These are phyloP conservation scores for Diaporthe citrichinensis DNA, from an alignment of 2,329 filamentous ascomycete genomes.

Conservation along the genomic window DNA sequence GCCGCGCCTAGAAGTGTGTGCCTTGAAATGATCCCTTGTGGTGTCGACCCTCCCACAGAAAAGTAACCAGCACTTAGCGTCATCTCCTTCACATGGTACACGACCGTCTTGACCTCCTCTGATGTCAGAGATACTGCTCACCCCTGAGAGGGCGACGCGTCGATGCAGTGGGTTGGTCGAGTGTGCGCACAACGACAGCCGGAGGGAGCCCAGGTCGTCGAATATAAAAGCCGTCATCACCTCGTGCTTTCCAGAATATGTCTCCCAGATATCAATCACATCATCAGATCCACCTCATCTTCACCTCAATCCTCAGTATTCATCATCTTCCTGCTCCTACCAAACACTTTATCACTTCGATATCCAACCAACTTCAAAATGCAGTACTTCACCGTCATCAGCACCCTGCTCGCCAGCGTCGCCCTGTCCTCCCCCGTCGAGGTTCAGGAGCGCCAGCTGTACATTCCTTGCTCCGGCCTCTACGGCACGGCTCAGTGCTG, in stretches of 20 bases:
- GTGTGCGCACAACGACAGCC: neutral
- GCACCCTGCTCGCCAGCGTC: constrained; percentile 35
- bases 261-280: neutral
- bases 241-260: neutral
- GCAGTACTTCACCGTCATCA: constrained; percentile 36
- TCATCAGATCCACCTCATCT: neutral
- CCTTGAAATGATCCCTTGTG: constrained; percentile 26
- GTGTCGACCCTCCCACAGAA: neutral
- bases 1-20: constrained; percentile 2
- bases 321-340: neutral
- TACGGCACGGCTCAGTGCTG: constrained; percentile 69
- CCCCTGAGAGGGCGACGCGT: constrained; percentile 6
- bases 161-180: neutral
- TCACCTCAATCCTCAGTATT: neutral
- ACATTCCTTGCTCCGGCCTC: constrained; percentile 58
- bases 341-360: neutral
- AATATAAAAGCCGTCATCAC: constrained; percentile 8
- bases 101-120: constrained; percentile 18
- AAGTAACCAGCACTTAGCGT: neutral
- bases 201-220: constrained; percentile 5
- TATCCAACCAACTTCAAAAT: constrained; percentile 30
- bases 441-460: constrained; percentile 55
- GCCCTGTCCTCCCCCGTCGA: constrained; percentile 46
- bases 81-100: constrained; percentile 3
- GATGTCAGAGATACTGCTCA: constrained; percentile 21